Conservation (phyloP, 2,329 filamentous ascomycete species). For the Botrytis galanthina region DNA sequence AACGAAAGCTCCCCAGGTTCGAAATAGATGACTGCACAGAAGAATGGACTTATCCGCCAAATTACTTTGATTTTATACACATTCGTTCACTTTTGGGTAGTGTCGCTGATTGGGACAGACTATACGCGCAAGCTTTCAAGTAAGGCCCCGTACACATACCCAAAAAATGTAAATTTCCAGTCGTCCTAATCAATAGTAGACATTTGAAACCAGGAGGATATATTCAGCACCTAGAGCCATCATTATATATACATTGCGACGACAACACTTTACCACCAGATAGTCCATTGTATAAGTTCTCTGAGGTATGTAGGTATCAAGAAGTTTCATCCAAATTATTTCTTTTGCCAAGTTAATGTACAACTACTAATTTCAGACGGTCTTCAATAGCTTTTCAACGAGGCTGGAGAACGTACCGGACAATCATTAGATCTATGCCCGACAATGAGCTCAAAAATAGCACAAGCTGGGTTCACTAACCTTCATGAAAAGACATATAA, state of each 20-base stretch:
- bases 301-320: conserved; percentile 30
- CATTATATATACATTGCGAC: conserved; percentile 41
- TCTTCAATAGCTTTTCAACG: conserved; percentile 40
- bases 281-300: conserved; percentile 44
- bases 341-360: background rate
- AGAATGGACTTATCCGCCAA: conserved; percentile 42
- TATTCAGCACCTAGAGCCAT: conserved; percentile 37
- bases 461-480: conserved; percentile 37
- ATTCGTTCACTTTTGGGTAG: conserved; percentile 56
- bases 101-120: conserved; percentile 53
- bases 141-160: conserved; percentile 36
- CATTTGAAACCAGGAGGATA: conserved; percentile 42
- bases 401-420: conserved; percentile 42
- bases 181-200: conserved; percentile 23
- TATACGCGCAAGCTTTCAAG: conserved; percentile 51
- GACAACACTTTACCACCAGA: conserved; percentile 45
- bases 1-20: conserved; percentile 45
- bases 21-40: conserved; percentile 60
- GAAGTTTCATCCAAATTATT: background rate
- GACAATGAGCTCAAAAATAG: conserved; percentile 29
- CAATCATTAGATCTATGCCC: conserved; percentile 40
- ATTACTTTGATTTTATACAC: conserved; percentile 60
- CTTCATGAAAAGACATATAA: conserved; percentile 34
- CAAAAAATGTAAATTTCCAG: background rate
- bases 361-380: conserved; percentile 1